Evolutionary conservation across 176 grass and related monocot species (phyloP).

Genomic region (Oryza meyeriana): DNA sequence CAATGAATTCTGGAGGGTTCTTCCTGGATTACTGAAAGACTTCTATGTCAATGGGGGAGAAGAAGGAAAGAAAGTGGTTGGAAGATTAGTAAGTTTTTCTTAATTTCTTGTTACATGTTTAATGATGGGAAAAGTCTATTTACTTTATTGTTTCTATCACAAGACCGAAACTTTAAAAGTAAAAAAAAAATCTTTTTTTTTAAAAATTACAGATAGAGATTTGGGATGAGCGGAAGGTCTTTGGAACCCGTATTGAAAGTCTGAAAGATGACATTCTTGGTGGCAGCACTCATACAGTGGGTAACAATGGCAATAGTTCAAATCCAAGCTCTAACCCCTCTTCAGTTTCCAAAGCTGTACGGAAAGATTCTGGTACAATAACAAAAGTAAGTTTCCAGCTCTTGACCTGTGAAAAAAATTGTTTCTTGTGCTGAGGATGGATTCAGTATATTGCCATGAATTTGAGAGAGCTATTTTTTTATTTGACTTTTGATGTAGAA

Average conservation of each 20-base stretch:
- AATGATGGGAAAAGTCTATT: neutral
- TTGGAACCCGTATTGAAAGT: conserved; percentile 67
- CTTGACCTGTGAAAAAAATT: conserved; percentile 2
- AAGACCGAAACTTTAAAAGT: neutral
- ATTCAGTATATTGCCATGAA: conserved; percentile 30
- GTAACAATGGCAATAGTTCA: conserved; percentile 49
- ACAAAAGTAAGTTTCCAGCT: conserved; percentile 66
- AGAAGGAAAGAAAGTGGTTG: conserved; percentile 78
- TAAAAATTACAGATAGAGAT: conserved; percentile 66
- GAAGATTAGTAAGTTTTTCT: conserved; percentile 73
- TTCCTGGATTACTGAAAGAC: conserved; percentile 70
- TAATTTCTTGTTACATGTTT: conserved; percentile 13
- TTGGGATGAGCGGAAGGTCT: conserved; percentile 95
- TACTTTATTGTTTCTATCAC: neutral
- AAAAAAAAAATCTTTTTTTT: neutral
- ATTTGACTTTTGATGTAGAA: conserved; percentile 57
- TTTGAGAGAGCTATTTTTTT: conserved; percentile 30
- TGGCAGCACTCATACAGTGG: conserved; percentile 37
- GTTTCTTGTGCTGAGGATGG: conserved; percentile 21
- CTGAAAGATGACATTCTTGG: conserved; percentile 84
- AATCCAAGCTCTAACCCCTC: conserved; percentile 55
- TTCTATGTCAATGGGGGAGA: conserved; percentile 73
- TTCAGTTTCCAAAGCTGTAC: conserved; percentile 59
- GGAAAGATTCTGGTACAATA: conserved; percentile 67
- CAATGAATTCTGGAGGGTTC: conserved; percentile 99